Evolutionary conservation across 805 yeast genomes (phyloP).

Genomic region (Tetrapisispora phaffii): DNA sequence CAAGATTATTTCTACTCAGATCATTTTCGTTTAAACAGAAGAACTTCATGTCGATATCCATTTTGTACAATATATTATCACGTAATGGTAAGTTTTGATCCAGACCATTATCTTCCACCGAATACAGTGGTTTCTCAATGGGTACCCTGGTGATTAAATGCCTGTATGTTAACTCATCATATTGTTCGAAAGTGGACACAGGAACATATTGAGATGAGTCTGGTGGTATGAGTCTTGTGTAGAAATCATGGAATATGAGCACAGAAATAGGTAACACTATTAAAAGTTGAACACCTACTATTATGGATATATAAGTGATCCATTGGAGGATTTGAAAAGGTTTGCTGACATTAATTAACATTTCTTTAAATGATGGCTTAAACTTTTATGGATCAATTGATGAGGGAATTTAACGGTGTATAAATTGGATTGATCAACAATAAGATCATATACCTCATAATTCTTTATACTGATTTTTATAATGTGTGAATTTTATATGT

Average conservation of each 20-base stretch:
- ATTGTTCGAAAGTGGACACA: conserved; percentile 8
- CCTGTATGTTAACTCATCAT: conserved; percentile 3
- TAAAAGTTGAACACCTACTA: conserved; percentile 16
- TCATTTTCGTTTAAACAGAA: conserved; percentile 13
- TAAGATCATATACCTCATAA: no score
- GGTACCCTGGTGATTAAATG: conserved; percentile 12
- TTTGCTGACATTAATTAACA: conserved; percentile 22
- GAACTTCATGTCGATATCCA: conserved; percentile 19
- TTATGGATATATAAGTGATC: conserved; percentile 13
- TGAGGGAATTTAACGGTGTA: no score
- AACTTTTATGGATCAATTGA: no score
- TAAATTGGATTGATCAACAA: no score
- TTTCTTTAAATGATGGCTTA: no score
- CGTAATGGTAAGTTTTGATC: conserved; percentile 16
- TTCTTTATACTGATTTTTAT: background rate
- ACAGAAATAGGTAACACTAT: conserved; percentile 23
- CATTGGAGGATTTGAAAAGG: conserved; percentile 27
- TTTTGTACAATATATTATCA: conserved; percentile 16
- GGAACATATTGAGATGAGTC: conserved; percentile 23
- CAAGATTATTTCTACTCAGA: background rate
- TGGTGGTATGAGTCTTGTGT: conserved; percentile 17
- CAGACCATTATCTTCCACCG: conserved; percentile 17
- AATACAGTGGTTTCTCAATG: conserved; percentile 11
- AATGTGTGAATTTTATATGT: background rate
- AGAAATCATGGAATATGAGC: conserved; percentile 24